Evolutionary conservation across 306 rosid species (phyloP).

Genomic region (Glycine soja): DNA sequence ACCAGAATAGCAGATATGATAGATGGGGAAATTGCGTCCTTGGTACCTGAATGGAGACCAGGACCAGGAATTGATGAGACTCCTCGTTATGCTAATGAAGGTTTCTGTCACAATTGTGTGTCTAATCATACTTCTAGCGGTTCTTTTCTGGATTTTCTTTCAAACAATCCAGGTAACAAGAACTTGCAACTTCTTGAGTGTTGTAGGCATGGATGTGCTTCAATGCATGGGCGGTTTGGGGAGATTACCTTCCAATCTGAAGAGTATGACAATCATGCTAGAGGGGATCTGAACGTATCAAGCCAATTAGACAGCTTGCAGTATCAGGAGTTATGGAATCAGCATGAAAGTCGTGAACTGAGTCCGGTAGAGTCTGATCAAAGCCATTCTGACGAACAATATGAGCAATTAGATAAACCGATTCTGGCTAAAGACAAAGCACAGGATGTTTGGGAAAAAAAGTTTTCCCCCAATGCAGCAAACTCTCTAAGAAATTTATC

Average conservation of each 20-base stretch:
- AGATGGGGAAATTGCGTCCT: conserved; percentile 80
- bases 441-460: too few species aligned
- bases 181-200: conserved; percentile 62
- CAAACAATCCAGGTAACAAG: conserved; percentile 51
- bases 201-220: conserved; percentile 75
- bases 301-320: conserved; percentile 53
- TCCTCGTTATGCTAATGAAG: conserved; percentile 62
- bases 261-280: conserved; percentile 61
- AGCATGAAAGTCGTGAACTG: conserved; percentile 69
- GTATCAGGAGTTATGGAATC: conserved; percentile 67
- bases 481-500: conserved; percentile 51
- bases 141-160: conserved; percentile 60
- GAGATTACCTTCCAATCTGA: conserved; percentile 83
- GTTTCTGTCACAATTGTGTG: conserved; percentile 73
- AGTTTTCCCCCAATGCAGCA: conserved; percentile 27
- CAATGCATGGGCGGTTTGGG: conserved; percentile 89
- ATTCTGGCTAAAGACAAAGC: conserved; percentile 41
- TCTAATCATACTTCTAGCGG: conserved; percentile 70
- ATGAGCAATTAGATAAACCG: conserved; percentile 59
- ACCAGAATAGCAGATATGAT: conserved; percentile 94
- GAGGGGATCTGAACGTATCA: conserved; percentile 52
- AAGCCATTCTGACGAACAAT: conserved; percentile 80
- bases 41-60: conserved; percentile 85
- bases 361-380: conserved; percentile 72
- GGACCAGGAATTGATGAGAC: conserved; percentile 82